Evolutionary conservation across 2,329 filamentous ascomycete genomes (phyloP), one percentile per base, ranked within the genome.

Genomic region (Fusarium odoratissimum): DNA sequence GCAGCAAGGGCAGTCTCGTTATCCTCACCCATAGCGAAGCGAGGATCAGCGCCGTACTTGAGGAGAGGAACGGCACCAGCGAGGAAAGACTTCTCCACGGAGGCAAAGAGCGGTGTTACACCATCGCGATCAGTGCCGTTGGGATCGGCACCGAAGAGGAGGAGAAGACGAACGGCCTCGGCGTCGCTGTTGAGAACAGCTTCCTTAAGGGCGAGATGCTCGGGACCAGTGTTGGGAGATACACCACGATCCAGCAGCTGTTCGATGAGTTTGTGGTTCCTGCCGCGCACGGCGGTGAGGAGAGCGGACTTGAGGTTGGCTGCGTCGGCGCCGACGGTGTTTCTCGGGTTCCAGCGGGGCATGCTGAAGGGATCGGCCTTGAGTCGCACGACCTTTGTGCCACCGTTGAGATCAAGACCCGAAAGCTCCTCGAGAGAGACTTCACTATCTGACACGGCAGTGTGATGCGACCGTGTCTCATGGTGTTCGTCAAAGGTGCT

Each of bases 41-140:
- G 90, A 14, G 86, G 86, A 76, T 89, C 88, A 21, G 88, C 89
- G 16, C 90, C 89, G 68, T 92, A 92, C 80, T 91, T 91, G 72
- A 91, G 84, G 8, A 93, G 84, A 56, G 88, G 81, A 35, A 87
- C 86, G 1, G 90, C 89, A 6, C 86, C 89, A 28, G 88, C 87
- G 44, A 88, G 77, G 76, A 88, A 90, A 0, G 84, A 85, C 67
- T 84, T 85, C 72, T 87, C 88, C 6, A 86, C 86, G 0, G 84
- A 85, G 21, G 80, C 85, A 57, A 83, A 83, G 5, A 91, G 82
- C 5, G 89, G 88, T 0, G 86, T 88, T 38, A 85, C 75, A 30
- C 86, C 86, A 23, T 86, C 81, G 31, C 79, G 81, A 71, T 89
- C 87, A 0, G 82, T 66, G 5, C 80, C 79, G 73, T 91, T 90